Percentiles rank a stretch among this genome's conserved stretches.
These are phyloP conservation scores for Phytopythium helicoides DNA, from an alignment of 352 stramenopile genomes.

Conservation along the genomic window DNA sequence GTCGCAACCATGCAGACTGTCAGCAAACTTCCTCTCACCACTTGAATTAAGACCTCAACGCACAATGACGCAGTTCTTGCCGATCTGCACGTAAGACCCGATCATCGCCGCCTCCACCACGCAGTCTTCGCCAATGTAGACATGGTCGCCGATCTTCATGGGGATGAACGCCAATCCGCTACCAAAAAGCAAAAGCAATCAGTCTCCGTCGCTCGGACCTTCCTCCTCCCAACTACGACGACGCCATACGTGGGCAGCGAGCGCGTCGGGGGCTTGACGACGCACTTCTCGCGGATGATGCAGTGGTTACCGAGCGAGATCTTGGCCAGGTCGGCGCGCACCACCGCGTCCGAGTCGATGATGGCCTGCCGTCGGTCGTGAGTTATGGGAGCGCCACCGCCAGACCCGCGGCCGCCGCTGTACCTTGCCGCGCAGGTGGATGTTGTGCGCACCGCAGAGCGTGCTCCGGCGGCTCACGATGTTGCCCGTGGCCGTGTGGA, in stretches of 20 bases:
- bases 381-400: too few species aligned
- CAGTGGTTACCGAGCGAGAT: conserved; percentile 82
- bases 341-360: conserved; percentile 63
- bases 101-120: conserved; percentile 85
- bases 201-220: conserved; percentile 4
- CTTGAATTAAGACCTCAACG: too few species aligned
- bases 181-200: too few species aligned
- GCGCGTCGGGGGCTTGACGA: conserved; percentile 71
- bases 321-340: conserved; percentile 81
- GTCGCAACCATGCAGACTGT: too few species aligned
- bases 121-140: conserved; percentile 71
- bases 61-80: conserved; percentile 86
- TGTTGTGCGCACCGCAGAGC: conserved; percentile 64
- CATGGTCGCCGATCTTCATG: conserved; percentile 79
- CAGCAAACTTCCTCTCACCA: too few species aligned
- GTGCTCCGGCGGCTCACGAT: conserved; percentile 70
- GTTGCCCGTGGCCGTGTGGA: conserved; percentile 67
- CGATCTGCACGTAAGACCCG: conserved; percentile 81
- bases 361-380: conserved; percentile 39
- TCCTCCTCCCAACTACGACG: too few species aligned
- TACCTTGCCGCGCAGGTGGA: conserved; percentile 73
- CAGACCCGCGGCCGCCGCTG: too few species aligned
- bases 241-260: conserved; percentile 61
- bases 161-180: conserved; percentile 81
- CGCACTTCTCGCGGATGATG: conserved; percentile 63